A percentile compares a stretch with the other conserved stretches of the same genome.
These are phyloP conservation scores for Xylaria multiplex DNA, from an alignment of 2,329 filamentous ascomycete species.

Conservation along the genomic window DNA sequence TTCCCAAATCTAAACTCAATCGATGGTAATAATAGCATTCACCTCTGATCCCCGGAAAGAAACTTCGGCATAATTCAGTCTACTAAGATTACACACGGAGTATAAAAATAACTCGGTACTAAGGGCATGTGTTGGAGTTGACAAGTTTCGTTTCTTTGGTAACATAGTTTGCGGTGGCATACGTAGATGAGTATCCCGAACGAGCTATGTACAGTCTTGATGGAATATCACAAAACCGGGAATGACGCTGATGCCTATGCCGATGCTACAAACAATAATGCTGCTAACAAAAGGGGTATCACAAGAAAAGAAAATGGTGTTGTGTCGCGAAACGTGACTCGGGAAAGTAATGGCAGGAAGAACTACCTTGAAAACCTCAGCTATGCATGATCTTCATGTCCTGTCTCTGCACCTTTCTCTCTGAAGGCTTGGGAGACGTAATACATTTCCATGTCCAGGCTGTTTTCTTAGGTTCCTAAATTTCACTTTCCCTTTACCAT, in stretches of 20 bases:
- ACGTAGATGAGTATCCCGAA: background rate
- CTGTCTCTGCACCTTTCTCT: background rate
- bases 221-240: background rate
- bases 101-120: background rate
- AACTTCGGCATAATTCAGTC: background rate
- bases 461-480: too few species aligned
- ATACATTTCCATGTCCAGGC: background rate
- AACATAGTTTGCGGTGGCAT: background rate
- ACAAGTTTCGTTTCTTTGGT: background rate
- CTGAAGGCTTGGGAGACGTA: background rate
- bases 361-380: background rate
- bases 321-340: conserved; percentile 2
- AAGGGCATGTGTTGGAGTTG: background rate
- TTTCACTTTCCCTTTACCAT: background rate
- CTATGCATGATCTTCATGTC: too few species aligned
- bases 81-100: background rate
- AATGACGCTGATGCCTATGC: background rate
- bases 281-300: background rate
- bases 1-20: too few species aligned
- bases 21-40: too few species aligned
- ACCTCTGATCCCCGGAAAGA: too few species aligned
- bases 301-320: background rate
- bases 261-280: background rate
- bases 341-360: background rate
- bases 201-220: background rate